These are phyloP conservation scores for Blastomyces parvus DNA, from an alignment of 2,329 filamentous ascomycete genomes.

Conservation along the genomic window DNA sequence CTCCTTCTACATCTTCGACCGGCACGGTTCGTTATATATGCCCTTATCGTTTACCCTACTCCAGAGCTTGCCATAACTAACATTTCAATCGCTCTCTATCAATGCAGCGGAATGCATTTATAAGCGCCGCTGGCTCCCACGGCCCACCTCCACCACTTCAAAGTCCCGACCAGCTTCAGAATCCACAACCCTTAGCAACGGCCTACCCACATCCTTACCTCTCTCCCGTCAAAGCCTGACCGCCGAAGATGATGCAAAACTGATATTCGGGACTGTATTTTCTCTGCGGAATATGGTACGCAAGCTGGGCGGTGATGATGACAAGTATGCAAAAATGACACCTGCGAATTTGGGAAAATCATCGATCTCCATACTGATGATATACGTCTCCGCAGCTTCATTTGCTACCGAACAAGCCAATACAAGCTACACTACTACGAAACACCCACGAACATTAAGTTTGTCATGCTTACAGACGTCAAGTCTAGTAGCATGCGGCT, in stretches of 20 bases:
- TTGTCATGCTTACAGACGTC: constrained; percentile 92
- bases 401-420: constrained; percentile 83
- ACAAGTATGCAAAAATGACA: constrained; percentile 43
- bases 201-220: constrained; percentile 24
- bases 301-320: constrained; percentile 86
- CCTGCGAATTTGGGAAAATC: not conserved
- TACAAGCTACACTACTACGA: constrained; percentile 99
- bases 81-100: not conserved
- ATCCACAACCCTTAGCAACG: constrained; percentile 39
- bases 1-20: constrained; percentile 98
- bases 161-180: constrained; percentile 27
- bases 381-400: constrained; percentile 51
- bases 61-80: not conserved
- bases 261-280: constrained; percentile 95
- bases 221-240: constrained; percentile 26
- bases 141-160: constrained; percentile 38
- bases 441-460: constrained; percentile 88
- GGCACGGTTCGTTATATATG: constrained; percentile 61
- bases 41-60: constrained; percentile 2
- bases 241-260: constrained; percentile 78
- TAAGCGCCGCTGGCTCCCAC: constrained; percentile 70
- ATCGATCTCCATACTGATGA: not conserved
- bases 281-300: constrained; percentile 93
- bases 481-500: constrained; percentile 83
- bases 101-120: constrained; percentile 89